Percentiles rank a stretch among this genome's conserved stretches.
Conservation (phyloP, 495 filamentous ascomycete species). For the Clohesyomyces aquaticus region DNA sequence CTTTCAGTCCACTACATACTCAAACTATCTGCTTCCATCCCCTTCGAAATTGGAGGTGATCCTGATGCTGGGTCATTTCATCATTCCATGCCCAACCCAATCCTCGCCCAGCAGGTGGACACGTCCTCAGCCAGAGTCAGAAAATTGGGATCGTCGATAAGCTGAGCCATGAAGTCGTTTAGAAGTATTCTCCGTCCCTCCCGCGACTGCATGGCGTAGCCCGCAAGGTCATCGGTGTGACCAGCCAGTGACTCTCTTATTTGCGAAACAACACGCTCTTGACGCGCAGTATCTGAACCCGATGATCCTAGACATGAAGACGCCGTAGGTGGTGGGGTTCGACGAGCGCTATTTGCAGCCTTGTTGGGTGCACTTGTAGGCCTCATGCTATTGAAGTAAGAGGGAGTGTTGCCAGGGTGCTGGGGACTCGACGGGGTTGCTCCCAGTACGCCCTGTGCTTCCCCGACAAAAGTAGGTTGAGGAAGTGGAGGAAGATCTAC, state of each 20-base stretch:
- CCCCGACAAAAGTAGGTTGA: slow-evolving; percentile 35
- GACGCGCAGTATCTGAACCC: background rate
- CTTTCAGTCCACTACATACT: too few species aligned
- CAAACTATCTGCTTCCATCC: too few species aligned
- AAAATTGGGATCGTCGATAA: slow-evolving; percentile 51
- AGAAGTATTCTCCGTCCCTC: slow-evolving; percentile 47
- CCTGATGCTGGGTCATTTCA: background rate
- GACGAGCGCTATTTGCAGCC: background rate
- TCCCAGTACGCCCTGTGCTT: too few species aligned
- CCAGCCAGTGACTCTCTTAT: slow-evolving; percentile 18
- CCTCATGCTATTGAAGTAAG: background rate
- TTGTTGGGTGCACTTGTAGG: background rate
- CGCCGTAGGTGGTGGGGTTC: background rate
- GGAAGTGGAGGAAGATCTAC: slow-evolving; percentile 38
- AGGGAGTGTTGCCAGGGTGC: background rate
- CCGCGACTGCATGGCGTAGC: slow-evolving; percentile 44
- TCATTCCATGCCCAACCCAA: slow-evolving; percentile 19
- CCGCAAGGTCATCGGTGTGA: slow-evolving; percentile 31
- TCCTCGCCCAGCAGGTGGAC: slow-evolving; percentile 36
- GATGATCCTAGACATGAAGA: background rate
- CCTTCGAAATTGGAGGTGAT: background rate
- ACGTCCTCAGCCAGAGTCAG: slow-evolving; percentile 51
- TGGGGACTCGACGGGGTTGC: too few species aligned
- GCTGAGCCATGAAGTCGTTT: slow-evolving; percentile 50
- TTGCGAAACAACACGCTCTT: background rate